These are phyloP conservation scores for Cryptosporidium viatorum DNA, from an alignment of 169 alveolate species.

Conservation along the genomic window DNA sequence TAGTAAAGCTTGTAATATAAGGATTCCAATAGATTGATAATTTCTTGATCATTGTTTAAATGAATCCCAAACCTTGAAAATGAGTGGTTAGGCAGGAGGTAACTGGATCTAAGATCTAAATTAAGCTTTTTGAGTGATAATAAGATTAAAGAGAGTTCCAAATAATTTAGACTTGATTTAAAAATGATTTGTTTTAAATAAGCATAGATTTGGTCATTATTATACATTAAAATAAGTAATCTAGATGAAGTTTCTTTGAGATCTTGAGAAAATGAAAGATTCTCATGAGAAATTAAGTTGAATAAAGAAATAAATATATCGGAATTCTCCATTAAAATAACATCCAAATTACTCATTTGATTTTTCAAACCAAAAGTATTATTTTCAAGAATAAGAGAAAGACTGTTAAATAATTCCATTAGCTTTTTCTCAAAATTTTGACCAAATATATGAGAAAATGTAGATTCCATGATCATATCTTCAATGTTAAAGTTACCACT, in stretches of 20 bases:
- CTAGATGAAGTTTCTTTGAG: neutral
- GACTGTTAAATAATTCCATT: neutral
- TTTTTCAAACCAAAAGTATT: neutral
- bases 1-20: slow-evolving; percentile 12
- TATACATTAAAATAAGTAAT: neutral
- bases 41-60: neutral
- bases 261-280: neutral
- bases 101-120: neutral
- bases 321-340: neutral
- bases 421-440: neutral
- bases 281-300: neutral
- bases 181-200: neutral
- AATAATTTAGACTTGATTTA: neutral
- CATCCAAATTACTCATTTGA: neutral
- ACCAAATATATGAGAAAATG: neutral
- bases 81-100: neutral
- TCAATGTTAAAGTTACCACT: neutral
- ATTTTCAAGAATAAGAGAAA: neutral
- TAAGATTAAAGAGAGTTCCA: slow-evolving; percentile 13
- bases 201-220: neutral
- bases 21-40: neutral
- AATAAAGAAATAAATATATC: slow-evolving; percentile 1
- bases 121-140: neutral
- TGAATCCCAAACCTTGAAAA: neutral
- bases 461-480: neutral